These are phyloP conservation scores for Athelia psychrophila DNA, from an alignment of 1,284 basidiomycete genomes.

Conservation along the genomic window DNA sequence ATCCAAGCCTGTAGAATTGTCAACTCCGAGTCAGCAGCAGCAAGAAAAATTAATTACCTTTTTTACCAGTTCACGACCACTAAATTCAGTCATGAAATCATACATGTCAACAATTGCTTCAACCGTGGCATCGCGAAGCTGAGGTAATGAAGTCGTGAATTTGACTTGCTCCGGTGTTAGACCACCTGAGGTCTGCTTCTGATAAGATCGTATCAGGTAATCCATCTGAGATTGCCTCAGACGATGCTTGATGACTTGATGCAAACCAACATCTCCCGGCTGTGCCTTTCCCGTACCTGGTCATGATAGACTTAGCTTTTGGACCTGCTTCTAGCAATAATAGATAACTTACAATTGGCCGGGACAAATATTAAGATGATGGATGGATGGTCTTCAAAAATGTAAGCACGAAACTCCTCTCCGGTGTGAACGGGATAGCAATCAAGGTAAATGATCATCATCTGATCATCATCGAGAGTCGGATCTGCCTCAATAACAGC, in stretches of 20 bases:
- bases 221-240: conserved; percentile 14
- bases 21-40: too few species aligned
- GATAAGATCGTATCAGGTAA: conserved; percentile 6
- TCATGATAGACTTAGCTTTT: neutral
- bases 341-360: conserved; percentile 14
- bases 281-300: conserved; percentile 6
- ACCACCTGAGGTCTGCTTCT: conserved; percentile 9
- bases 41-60: too few species aligned
- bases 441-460: conserved; percentile 18
- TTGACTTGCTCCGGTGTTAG: conserved; percentile 10
- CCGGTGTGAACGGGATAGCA: conserved; percentile 22
- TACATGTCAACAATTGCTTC: conserved; percentile 13
- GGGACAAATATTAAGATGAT: conserved; percentile 22
- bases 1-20: conserved; percentile 9
- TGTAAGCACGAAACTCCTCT: conserved; percentile 14
- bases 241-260: conserved; percentile 15
- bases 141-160: conserved; percentile 12
- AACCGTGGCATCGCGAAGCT: conserved; percentile 18
- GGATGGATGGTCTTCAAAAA: conserved; percentile 12
- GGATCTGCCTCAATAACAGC: conserved; percentile 6
- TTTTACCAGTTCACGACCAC: conserved; percentile 16
- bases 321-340: neutral
- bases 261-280: conserved; percentile 16
- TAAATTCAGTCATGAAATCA: conserved; percentile 14
- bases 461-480: conserved; percentile 14